Percentiles rank a stretch among this genome's conserved stretches.
Conservation (phyloP, 768 basidiomycete species). For the Pulveroboletus ravenelii region DNA sequence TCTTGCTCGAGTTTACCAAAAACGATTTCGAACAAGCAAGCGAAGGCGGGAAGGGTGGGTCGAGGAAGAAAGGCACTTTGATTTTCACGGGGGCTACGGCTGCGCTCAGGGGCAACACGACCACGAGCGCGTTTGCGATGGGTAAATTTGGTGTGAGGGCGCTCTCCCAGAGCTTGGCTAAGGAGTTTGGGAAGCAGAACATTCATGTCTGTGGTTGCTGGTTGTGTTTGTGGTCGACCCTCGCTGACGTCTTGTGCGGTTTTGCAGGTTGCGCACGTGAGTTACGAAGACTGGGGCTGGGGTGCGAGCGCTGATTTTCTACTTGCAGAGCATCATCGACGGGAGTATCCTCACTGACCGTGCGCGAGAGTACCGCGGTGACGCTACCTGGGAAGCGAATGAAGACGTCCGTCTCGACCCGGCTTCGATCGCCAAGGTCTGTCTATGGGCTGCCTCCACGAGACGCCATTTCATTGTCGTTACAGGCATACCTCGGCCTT, state of each 20-base stretch:
- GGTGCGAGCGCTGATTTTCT: not conserved
- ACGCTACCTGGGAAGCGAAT: slow-evolving; percentile 41
- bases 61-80: slow-evolving; percentile 58
- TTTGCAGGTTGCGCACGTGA: slow-evolving; percentile 58
- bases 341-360: slow-evolving; percentile 47
- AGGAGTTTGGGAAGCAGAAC: slow-evolving; percentile 70
- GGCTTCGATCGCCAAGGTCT: slow-evolving; percentile 64
- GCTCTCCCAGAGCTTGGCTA: slow-evolving; percentile 65
- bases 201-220: slow-evolving; percentile 50
- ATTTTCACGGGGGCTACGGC: slow-evolving; percentile 76
- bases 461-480: not conserved
- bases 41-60: slow-evolving; percentile 33
- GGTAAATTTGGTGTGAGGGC: slow-evolving; percentile 61
- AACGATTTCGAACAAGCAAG: slow-evolving; percentile 42
- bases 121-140: slow-evolving; percentile 59
- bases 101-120: slow-evolving; percentile 54
- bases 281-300: slow-evolving; percentile 21
- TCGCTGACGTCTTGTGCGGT: not conserved
- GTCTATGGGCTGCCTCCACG: slow-evolving; percentile 10
- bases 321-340: slow-evolving; percentile 59
- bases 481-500: slow-evolving; percentile 61
- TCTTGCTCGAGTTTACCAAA: slow-evolving; percentile 54
- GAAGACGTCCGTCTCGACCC: slow-evolving; percentile 50
- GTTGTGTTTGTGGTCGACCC: not conserved
- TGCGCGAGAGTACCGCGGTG: slow-evolving; percentile 27